Percentiles rank a stretch among this genome's conserved stretches.
phyloP scores from a whole-genome alignment of 768 basidiomycete species.

The Termitomyces sp. region DNA sequence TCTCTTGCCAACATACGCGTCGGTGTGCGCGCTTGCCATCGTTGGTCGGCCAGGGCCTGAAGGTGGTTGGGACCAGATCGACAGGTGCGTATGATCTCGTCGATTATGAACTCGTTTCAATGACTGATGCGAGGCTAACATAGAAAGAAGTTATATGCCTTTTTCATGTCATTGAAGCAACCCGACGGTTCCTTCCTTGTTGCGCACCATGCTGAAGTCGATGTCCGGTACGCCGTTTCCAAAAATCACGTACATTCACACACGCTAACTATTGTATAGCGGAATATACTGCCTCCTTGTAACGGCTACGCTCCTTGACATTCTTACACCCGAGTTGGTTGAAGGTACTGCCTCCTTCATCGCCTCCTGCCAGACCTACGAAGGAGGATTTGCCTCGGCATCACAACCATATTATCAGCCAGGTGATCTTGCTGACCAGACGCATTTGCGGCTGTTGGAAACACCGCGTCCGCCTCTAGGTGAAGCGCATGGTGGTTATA shows the following conservation, averaged over 20 bases:
- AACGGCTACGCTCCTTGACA: constrained; percentile 73
- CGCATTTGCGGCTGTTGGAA: constrained; percentile 1
- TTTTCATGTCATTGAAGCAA: constrained; percentile 90
- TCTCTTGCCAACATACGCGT: constrained; percentile 84
- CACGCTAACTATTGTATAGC: constrained; percentile 31
- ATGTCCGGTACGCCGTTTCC: constrained; percentile 64
- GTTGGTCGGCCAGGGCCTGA: constrained; percentile 65
- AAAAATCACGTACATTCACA: not conserved
- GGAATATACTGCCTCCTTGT: constrained; percentile 91
- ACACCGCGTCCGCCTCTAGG: constrained; percentile 72
- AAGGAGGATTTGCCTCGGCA: constrained; percentile 87
- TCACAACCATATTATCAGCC: constrained; percentile 58
- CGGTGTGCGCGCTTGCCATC: constrained; percentile 79
- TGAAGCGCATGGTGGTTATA: constrained; percentile 97
- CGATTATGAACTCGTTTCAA: not conserved
- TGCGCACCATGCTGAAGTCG: constrained; percentile 82
- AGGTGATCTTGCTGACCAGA: not conserved
- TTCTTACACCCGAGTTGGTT: constrained; percentile 86
- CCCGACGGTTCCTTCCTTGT: constrained; percentile 93
- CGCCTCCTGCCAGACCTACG: constrained; percentile 92
- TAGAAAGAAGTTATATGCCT: constrained; percentile 75
- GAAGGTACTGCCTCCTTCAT: constrained; percentile 73
- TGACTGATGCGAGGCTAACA: not conserved
- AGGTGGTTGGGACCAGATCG: constrained; percentile 84
- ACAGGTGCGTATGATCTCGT: constrained; percentile 46